These are phyloP conservation scores for Bauhinia variegata DNA, from an alignment of 306 rosid genomes.

Conservation along the genomic window DNA sequence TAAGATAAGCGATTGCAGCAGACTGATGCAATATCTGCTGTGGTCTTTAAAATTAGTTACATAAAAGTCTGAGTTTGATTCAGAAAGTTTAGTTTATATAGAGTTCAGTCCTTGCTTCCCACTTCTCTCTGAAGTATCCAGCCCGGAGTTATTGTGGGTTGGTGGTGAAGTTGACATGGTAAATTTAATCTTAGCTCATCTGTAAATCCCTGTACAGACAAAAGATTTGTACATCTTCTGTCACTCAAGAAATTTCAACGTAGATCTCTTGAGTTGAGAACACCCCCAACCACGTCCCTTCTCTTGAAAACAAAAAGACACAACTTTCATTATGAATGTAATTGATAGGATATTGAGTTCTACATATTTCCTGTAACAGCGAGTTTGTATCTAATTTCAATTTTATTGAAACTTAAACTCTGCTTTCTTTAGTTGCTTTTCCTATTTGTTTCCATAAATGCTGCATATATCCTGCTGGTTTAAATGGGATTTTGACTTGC, in stretches of 20 bases:
- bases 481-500: neutral
- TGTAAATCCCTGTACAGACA: slow-evolving; percentile 87
- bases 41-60: slow-evolving; percentile 45
- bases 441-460: neutral
- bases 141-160: slow-evolving; percentile 56
- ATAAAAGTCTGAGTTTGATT: slow-evolving; percentile 42
- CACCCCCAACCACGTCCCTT: neutral
- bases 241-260: slow-evolving; percentile 9
- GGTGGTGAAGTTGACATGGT: slow-evolving; percentile 71
- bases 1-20: slow-evolving; percentile 55
- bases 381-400: neutral
- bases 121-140: slow-evolving; percentile 54
- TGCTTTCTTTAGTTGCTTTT: neutral
- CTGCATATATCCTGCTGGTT: neutral
- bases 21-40: slow-evolving; percentile 38
- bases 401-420: too few relatives aligned
- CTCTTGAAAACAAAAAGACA: neutral
- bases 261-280: slow-evolving; percentile 25
- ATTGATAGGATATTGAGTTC: neutral
- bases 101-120: slow-evolving; percentile 61
- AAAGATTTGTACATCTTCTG: slow-evolving; percentile 41
- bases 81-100: slow-evolving; percentile 52
- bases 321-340: neutral
- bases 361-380: neutral
- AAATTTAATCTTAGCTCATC: slow-evolving; percentile 63